These are phyloP conservation scores for Termitomyces sp. DNA, from an alignment of 768 basidiomycete species.

Conservation along the genomic window DNA sequence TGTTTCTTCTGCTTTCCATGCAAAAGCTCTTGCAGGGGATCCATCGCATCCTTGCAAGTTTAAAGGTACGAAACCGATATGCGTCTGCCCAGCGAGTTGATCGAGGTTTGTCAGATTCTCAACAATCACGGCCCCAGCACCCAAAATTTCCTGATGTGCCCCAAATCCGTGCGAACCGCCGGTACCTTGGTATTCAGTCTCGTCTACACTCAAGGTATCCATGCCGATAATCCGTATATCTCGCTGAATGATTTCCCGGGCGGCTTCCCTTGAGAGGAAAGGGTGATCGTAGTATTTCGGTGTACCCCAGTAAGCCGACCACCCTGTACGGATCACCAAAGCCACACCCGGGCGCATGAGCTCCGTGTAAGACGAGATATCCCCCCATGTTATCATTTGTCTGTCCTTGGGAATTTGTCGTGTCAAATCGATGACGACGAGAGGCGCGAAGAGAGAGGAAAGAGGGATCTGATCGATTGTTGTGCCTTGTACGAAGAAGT, in stretches of 20 bases:
- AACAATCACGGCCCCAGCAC: constrained; percentile 56
- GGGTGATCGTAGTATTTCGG: constrained; percentile 58
- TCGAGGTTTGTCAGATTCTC: constrained; percentile 65
- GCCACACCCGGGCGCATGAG: constrained; percentile 35
- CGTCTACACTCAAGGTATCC: constrained; percentile 66
- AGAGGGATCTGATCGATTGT: constrained; percentile 58
- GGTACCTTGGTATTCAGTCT: constrained; percentile 36
- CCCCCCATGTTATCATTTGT: constrained; percentile 52
- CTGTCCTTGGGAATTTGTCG: constrained; percentile 20
- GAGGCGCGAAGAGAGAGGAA: constrained; percentile 46
- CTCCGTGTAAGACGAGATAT: constrained; percentile 31
- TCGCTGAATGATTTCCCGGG: constrained; percentile 37
- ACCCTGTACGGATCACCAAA: constrained; percentile 62
- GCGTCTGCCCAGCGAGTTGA: constrained; percentile 23
- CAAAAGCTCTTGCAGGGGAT: constrained; percentile 68
- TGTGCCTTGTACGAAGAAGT: constrained; percentile 55
- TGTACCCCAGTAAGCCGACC: constrained; percentile 52
- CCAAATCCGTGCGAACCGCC: constrained; percentile 36
- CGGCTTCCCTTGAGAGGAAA: constrained; percentile 51
- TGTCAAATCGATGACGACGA: constrained; percentile 50
- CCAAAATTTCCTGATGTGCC: constrained; percentile 58
- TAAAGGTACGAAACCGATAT: constrained; percentile 55
- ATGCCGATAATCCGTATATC: constrained; percentile 58
- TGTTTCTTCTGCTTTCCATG: constrained; percentile 25
- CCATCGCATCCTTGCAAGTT: constrained; percentile 57